A percentile compares a stretch with the other conserved stretches of the same genome.
These are phyloP conservation scores for Fragilariopsis cylindrus DNA, from an alignment of 108 stramenopile species.

Conservation along the genomic window DNA sequence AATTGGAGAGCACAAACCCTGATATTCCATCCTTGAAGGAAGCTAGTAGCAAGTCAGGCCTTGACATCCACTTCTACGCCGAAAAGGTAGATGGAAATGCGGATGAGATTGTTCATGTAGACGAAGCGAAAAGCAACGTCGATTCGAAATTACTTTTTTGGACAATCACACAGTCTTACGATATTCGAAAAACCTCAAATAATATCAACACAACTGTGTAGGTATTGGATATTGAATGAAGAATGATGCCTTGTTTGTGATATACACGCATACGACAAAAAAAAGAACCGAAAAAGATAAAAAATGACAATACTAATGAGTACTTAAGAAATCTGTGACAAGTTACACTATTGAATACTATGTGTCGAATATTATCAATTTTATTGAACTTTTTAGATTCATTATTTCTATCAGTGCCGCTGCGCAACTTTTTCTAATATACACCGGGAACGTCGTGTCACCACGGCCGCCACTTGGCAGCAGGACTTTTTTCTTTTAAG, in stretches of 20 bases:
- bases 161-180: constrained; percentile 70
- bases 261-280: not conserved
- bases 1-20: constrained; percentile 50
- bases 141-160: constrained; percentile 88
- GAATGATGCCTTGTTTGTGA: too few relatives aligned
- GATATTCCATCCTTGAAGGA: constrained; percentile 28
- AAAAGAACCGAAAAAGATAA: not conserved
- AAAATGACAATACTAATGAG: not conserved
- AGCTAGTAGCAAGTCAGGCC: constrained; percentile 47
- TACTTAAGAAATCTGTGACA: too few relatives aligned
- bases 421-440: too few relatives aligned
- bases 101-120: constrained; percentile 72
- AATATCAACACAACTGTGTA: constrained; percentile 35
- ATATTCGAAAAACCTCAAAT: constrained; percentile 67
- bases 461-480: too few relatives aligned
- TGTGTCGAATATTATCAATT: too few relatives aligned
- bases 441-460: too few relatives aligned
- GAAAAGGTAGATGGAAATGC: constrained; percentile 14
- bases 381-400: too few relatives aligned
- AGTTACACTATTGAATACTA: too few relatives aligned
- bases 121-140: constrained; percentile 86
- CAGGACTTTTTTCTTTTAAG: too few relatives aligned
- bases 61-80: constrained; percentile 82
- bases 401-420: too few relatives aligned
- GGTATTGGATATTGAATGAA: too few relatives aligned